A percentile compares a stretch with the other conserved stretches of the same genome.
phyloP scores from a whole-genome alignment of 1,284 basidiomycete genomes.

The Moesziomyces sp. region DNA sequence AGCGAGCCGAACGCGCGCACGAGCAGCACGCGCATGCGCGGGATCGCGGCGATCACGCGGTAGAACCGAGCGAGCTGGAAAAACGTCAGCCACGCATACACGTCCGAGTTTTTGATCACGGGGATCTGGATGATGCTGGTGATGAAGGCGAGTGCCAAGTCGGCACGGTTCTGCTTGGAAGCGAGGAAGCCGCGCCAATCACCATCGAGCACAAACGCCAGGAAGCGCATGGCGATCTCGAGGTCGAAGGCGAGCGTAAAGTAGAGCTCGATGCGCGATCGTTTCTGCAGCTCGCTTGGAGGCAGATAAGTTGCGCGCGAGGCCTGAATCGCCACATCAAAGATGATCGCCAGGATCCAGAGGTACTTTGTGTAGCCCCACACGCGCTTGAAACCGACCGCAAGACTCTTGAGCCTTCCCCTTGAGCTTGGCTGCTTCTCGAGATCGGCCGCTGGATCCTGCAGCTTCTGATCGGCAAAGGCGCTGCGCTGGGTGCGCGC shows the following conservation, averaged over 20 bases:
- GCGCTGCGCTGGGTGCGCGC: conserved; percentile 90
- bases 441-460: conserved; percentile 12
- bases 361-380: conserved; percentile 64
- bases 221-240: conserved; percentile 83
- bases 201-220: conserved; percentile 75
- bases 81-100: conserved; percentile 90
- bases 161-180: conserved; percentile 78
- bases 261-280: conserved; percentile 77
- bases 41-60: conserved; percentile 87
- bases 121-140: conserved; percentile 89
- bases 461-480: conserved; percentile 75
- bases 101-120: conserved; percentile 73
- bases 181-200: conserved; percentile 83
- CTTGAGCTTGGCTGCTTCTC: conserved; percentile 16
- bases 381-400: conserved; percentile 58
- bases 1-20: conserved; percentile 88
- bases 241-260: conserved; percentile 87
- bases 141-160: conserved; percentile 82
- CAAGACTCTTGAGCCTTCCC: conserved; percentile 44
- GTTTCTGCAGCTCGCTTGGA: conserved; percentile 19
- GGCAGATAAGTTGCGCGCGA: conserved; percentile 73
- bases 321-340: conserved; percentile 79
- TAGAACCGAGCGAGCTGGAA: conserved; percentile 92
- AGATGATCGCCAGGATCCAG: conserved; percentile 73
- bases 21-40: conserved; percentile 74